Evolutionary conservation across 257 asterid genomes (phyloP).

Genomic region (Sherardia arvensis): DNA sequence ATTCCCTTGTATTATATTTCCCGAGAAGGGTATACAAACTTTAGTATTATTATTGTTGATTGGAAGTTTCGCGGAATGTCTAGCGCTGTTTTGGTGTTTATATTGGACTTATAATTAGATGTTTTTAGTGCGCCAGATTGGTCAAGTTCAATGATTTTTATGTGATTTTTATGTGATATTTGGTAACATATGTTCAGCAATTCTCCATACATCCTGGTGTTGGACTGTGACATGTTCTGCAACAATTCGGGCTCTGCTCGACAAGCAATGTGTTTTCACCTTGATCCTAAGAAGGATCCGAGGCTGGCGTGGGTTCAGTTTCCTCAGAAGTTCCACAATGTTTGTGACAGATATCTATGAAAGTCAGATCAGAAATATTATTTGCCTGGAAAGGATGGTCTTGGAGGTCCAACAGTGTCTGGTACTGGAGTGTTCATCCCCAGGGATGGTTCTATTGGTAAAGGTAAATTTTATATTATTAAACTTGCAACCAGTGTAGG

Average conservation of each 20-base stretch:
- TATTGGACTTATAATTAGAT: too few species aligned
- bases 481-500: too few species aligned
- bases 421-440: slow-evolving; percentile 51
- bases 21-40: too few species aligned
- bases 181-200: slow-evolving; percentile 58
- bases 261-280: slow-evolving; percentile 50
- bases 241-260: slow-evolving; percentile 39
- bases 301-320: slow-evolving; percentile 55
- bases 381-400: slow-evolving; percentile 47
- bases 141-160: too few species aligned
- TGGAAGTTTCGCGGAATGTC: too few species aligned
- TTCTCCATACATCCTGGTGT: slow-evolving; percentile 48
- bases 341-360: slow-evolving; percentile 47
- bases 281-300: slow-evolving; percentile 24
- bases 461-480: too few species aligned
- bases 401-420: slow-evolving; percentile 34
- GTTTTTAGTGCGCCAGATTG: too few species aligned
- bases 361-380: slow-evolving; percentile 18
- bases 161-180: too few species aligned
- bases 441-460: slow-evolving; percentile 16
- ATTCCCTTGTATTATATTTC: too few species aligned
- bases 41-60: too few species aligned
- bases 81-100: too few species aligned
- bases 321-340: slow-evolving; percentile 54
- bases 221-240: slow-evolving; percentile 47